Evolutionary conservation across 2,329 filamentous ascomycete species (phyloP), one percentile per base, ranked within the genome.

Genomic region (Cladorrhinum sp.): DNA sequence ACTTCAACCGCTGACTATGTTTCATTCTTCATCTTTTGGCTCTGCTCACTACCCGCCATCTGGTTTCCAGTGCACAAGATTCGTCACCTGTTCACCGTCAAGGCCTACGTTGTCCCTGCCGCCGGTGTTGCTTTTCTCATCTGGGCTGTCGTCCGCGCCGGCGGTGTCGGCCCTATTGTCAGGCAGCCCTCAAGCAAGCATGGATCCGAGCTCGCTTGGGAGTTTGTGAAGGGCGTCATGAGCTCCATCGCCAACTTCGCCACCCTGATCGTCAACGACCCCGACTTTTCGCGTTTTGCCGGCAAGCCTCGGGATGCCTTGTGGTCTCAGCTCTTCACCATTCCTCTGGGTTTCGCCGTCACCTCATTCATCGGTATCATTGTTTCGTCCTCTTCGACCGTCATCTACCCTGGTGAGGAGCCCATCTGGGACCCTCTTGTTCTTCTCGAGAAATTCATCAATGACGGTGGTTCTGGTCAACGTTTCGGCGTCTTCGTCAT

Each of bases 11-110:
- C 86, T 45, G 84, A 89, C 66, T 96, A 90, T 68, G 82, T 87
- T 50, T 90, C 89, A 12, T 96, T 96, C 77, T 89, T 96, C 78
- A 77, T 96, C 59, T 96, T 96, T 74, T 96, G 91, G 91, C 72
- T 91, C 1, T 78, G 82, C 64, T 93, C 89, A 1, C 79, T 96
- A 1, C 92, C 92, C 0, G 91, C 91, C 20, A 88, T 96, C 62
- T 96, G 90, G 87, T 93, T 95, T 67, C 92, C 91, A 0, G 91
- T 96, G 1, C 90, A 96, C 75, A 85, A 93, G 76, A 87, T 96
- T 69, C 86, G 92, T 50, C 92, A 96, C 72, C 79, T 96, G 3
- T 96, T 96, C 76, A 96, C 92, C 0, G 89, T 91, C 70, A 97
- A 97, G 77, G 87, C 93, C 0, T 90, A 86, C 70, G 85, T 96